A percentile compares a stretch with the other conserved stretches of the same genome.
Conservation (phyloP, 768 basidiomycete genomes). For the Rhizopogon sp. region DNA sequence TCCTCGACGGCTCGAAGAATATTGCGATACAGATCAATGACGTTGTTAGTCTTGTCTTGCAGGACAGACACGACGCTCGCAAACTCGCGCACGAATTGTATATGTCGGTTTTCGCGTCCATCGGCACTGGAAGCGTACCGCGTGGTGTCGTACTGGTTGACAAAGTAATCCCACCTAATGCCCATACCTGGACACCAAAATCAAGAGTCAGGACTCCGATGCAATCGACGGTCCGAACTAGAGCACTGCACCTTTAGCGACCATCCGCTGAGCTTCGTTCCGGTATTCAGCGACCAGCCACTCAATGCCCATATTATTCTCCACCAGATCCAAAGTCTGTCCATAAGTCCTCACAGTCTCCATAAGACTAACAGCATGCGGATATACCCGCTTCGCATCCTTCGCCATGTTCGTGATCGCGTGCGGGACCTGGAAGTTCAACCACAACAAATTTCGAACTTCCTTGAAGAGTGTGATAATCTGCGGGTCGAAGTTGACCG, state of each 20-base stretch:
- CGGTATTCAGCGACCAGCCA: slow-evolving; percentile 94
- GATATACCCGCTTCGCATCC: slow-evolving; percentile 97
- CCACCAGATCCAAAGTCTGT: slow-evolving; percentile 89
- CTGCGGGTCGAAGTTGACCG: slow-evolving; percentile 97
- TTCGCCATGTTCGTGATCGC: slow-evolving; percentile 95
- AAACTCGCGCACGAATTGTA: slow-evolving; percentile 93
- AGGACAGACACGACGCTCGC: slow-evolving; percentile 88
- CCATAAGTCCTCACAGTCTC: slow-evolving; percentile 98
- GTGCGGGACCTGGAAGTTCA: slow-evolving; percentile 94
- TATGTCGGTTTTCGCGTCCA: slow-evolving; percentile 79
- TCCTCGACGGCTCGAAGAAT: slow-evolving; percentile 84
- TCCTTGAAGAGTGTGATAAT: slow-evolving; percentile 99
- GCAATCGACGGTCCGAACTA: background rate
- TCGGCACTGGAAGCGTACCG: slow-evolving; percentile 73
- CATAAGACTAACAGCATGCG: slow-evolving; percentile 97
- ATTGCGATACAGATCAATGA: slow-evolving; percentile 88
- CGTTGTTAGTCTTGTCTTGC: slow-evolving; percentile 94
- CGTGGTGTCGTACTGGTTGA: slow-evolving; percentile 86
- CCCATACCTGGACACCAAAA: slow-evolving; percentile 66
- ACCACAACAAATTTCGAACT: slow-evolving; percentile 91
- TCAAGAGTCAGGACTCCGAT: background rate
- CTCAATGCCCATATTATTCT: slow-evolving; percentile 86
- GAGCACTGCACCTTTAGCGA: slow-evolving; percentile 63
- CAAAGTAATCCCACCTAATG: slow-evolving; percentile 95
- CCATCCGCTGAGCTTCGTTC: slow-evolving; percentile 91